Conservation (phyloP, 225 moss, liverwort and hornwort genomes). For the Climacium dendroides region DNA sequence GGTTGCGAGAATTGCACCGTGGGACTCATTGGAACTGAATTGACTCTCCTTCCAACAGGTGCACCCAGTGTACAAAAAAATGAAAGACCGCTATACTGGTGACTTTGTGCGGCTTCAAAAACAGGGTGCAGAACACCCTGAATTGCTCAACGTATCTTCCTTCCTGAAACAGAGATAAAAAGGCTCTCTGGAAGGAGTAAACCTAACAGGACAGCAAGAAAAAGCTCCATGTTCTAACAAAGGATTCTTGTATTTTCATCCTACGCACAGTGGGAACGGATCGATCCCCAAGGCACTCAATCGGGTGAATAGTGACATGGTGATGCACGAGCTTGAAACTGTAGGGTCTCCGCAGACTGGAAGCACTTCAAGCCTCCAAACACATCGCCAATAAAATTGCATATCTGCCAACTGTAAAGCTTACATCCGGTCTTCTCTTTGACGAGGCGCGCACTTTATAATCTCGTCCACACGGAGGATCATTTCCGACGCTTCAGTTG, state of each 20-base stretch:
- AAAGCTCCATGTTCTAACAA: neutral
- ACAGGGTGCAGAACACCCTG: neutral
- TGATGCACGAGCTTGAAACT: neutral
- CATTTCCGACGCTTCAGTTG: slow-evolving; percentile 95
- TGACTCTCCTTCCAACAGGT: neutral
- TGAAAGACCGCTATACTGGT: too few relatives aligned
- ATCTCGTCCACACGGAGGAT: slow-evolving; percentile 98
- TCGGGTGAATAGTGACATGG: neutral
- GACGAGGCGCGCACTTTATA: slow-evolving; percentile 92
- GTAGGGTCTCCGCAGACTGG: neutral
- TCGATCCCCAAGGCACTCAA: neutral
- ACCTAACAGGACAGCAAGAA: neutral
- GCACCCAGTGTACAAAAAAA: neutral
- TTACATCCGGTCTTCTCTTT: slow-evolving; percentile 95
- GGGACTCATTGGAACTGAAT: neutral
- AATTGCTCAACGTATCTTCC: neutral
- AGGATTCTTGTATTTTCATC: neutral
- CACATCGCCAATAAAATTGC: neutral
- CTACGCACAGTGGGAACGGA: neutral
- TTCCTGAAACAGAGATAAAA: neutral
- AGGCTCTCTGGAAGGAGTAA: neutral
- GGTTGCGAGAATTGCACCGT: neutral
- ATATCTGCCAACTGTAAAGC: neutral
- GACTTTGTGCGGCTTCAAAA: neutral
- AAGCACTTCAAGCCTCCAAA: neutral